Conservation (phyloP, 2,329 filamentous ascomycete species). For the Westerdykella aurantiaca region DNA sequence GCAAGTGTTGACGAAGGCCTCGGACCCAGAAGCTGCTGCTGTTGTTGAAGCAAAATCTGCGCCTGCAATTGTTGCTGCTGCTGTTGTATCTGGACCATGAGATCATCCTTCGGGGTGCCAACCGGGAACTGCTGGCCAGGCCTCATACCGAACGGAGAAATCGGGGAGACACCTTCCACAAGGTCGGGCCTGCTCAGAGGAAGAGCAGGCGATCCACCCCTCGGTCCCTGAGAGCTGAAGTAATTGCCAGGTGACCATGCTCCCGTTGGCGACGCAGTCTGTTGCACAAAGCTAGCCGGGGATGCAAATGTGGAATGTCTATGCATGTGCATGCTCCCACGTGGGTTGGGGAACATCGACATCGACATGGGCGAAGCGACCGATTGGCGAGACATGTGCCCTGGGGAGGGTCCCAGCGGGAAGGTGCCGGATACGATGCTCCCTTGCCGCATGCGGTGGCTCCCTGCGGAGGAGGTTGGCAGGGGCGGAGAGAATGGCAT, state of each 20-base stretch:
- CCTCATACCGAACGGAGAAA: conserved; percentile 58
- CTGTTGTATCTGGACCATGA: conserved; percentile 44
- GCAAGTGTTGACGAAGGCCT: conserved; percentile 51
- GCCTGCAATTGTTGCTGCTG: conserved; percentile 45
- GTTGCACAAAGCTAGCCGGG: conserved; percentile 60
- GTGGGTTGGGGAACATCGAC: conserved; percentile 41
- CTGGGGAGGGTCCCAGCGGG: conserved; percentile 51
- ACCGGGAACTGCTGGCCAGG: conserved; percentile 41
- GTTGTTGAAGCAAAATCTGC: conserved; percentile 46
- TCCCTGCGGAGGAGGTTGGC: conserved; percentile 70
- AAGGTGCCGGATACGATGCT: conserved; percentile 55
- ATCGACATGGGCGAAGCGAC: conserved; percentile 70
- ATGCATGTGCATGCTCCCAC: conserved; percentile 55
- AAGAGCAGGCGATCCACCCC: conserved; percentile 41
- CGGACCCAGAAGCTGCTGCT: conserved; percentile 42
- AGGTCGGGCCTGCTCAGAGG: conserved; percentile 35
- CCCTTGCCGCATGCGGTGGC: conserved; percentile 57
- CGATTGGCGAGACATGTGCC: conserved; percentile 55
- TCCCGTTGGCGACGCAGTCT: conserved; percentile 52
- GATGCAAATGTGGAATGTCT: conserved; percentile 66
- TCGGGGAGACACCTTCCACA: conserved; percentile 37
- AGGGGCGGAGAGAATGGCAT: conserved; percentile 79
- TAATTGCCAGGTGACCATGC: conserved; percentile 40
- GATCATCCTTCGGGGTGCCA: conserved; percentile 35
- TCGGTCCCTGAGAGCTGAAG: conserved; percentile 34